Evolutionary conservation across 2,329 filamentous ascomycete species (phyloP), one percentile per base, ranked within the genome.

Genomic region (Calonectria pteridis): DNA sequence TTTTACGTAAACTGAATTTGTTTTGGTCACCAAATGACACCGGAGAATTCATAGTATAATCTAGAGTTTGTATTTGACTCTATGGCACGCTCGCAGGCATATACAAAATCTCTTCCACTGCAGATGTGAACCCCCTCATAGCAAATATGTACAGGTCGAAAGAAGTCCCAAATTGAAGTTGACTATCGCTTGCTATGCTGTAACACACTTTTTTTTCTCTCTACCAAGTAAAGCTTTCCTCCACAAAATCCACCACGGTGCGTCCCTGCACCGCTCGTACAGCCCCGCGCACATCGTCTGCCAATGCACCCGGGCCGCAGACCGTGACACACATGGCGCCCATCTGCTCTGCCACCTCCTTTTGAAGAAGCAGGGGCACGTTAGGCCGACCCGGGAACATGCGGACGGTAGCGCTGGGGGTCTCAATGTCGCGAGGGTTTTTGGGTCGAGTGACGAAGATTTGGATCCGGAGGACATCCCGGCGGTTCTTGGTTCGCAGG

Each of bases 321-420:
- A 95, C 93, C 14, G 93, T 93, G 55, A 98, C 95, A 28, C 92
- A 94, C 92, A 98, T 97, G 64, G 96, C 95, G 11, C 97, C 97
- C 68, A 95, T 87, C 83, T 97, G 94, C 79, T 94, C 91, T 80
- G 93, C 90, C 23, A 96, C 93, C 86, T 98, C 96, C 85, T 94
- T 93, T 76, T 92, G 89, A 59, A 98, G 87, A n/a, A 98, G 86
- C 0, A 94, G 91, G 26, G 92, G 89, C 55, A 98, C 91, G 81
- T 98, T 95, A 13, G 96, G 96, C 77, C 96, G 92, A 3, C 97
- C 96, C 1, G 95, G 94, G 83, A 95, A 95, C 93, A 98, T 97
- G 85, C 96, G 94, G 69, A 98, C 95, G 6, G 94, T 96, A 3
- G 90, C 89, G 70, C 92, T 95, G 5, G 93, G 92, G 62, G 92